Evolutionary conservation across 371 early-diverging fungal species (phyloP).

Genomic region (Smittium mucronatum): DNA sequence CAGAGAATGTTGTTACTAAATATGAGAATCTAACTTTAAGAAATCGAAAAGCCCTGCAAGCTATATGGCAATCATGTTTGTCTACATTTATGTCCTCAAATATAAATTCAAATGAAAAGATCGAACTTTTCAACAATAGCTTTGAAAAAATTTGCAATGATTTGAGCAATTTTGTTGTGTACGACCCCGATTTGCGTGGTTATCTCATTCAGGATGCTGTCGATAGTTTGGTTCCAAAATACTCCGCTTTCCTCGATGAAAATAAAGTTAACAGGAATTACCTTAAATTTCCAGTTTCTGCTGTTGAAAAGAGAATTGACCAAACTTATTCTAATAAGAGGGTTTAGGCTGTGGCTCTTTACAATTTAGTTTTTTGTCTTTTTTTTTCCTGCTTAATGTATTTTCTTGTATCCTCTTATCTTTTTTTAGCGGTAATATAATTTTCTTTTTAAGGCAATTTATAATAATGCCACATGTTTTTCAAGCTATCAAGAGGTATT

Average conservation of each 20-base stretch:
- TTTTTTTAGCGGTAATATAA: no score
- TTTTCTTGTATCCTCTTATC: no score
- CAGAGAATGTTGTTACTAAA: slow-evolving; percentile 21
- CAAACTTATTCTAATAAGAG: background rate
- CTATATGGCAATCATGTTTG: slow-evolving; percentile 31
- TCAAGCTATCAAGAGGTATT: no score
- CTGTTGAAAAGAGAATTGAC: slow-evolving; percentile 12
- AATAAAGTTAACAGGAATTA: slow-evolving; percentile 14
- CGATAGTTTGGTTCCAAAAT: slow-evolving; percentile 26
- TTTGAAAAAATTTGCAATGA: slow-evolving; percentile 28
- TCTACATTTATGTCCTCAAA: slow-evolving; percentile 27
- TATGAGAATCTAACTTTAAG: slow-evolving; percentile 25
- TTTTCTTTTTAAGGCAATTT: no score
- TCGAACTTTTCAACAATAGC: slow-evolving; percentile 28
- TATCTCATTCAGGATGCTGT: slow-evolving; percentile 26
- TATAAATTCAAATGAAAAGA: slow-evolving; percentile 24
- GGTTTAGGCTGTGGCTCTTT: background rate
- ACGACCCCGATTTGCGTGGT: slow-evolving; percentile 27
- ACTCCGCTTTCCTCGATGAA: slow-evolving; percentile 26
- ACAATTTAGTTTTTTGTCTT: no score
- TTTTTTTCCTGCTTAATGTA: no score
- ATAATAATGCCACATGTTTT: no score
- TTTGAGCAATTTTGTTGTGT: slow-evolving; percentile 22
- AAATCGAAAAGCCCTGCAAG: slow-evolving; percentile 27
- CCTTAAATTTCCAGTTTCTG: slow-evolving; percentile 4